Base-by-base conservation (phyloP, 257 asterid species). In the Leonotis leonurus region DNA sequence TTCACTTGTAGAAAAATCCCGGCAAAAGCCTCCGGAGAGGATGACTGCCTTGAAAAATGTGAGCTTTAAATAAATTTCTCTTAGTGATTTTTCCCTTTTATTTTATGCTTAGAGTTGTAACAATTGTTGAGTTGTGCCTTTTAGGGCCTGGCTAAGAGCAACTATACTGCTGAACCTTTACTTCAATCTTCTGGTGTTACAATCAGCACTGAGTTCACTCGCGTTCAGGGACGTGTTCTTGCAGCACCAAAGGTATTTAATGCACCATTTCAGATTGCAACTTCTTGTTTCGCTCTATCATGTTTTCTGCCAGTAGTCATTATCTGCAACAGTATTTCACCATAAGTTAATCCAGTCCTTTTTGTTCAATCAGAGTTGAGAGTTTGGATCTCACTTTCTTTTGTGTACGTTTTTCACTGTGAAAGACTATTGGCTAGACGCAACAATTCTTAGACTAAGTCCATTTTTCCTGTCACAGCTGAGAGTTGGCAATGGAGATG, bases 1-100 rank as follows among this genome's bases (percentile, higher is more conserved):
- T 44, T 70, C 93, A 20, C 83, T 86, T 2, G 95, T 86, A 11
- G 96, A 89, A 55, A 80, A 84, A 61, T 86, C 96, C 10, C 67
- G 93, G 4, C 94, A 82, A 41, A 81, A 85, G 74, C 96, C 96
- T 1, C 81, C 56, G 1, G 90, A 83, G 67, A 73, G 95, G 77
- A 89, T 80, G 87, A 21, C 8, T 5, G 67, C 78, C 20, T 71
- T 86, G 69, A 68, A 68, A 5, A 73, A 80, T 16, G 93, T 84
- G 55, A 66, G 70, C 17, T 17, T 64, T 30, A 46, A 43, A 29
- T 26, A 12, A 21, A 39, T 35, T 11, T 21, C 56, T 46, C 8
- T 56, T n/a, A 6, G 39, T 49, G 36, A 20, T 32, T 18, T 20
- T 22, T 13, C 14, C 21, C 17, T 45, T 8, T 14, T 41, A 12